Evolutionary conservation across 257 asterid genomes (phyloP).

Genomic region (Mentha longifolia): DNA sequence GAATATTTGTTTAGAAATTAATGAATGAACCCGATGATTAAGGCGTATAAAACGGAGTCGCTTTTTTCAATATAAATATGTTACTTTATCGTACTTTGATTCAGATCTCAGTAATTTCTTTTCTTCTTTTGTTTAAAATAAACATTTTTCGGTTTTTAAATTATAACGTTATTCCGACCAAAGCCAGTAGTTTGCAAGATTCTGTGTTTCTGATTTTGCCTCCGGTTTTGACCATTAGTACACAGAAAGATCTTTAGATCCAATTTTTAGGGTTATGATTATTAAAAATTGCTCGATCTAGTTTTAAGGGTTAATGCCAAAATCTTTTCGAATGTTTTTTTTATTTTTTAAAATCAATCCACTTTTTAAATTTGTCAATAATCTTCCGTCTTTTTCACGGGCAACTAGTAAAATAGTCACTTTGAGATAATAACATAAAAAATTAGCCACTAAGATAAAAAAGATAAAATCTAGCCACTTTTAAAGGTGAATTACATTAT

Average conservation of each 20-base stretch:
- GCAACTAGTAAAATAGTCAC: too few relatives aligned
- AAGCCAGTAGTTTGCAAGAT: slow-evolving; percentile 35
- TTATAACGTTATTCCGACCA: slow-evolving; percentile 24
- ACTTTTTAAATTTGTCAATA: too few relatives aligned
- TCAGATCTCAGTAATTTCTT: not conserved
- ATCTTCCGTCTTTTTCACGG: too few relatives aligned
- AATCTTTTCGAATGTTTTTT: too few relatives aligned
- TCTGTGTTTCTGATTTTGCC: slow-evolving; percentile 37
- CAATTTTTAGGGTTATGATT: not conserved
- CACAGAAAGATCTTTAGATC: slow-evolving; percentile 30
- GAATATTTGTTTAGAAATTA: not conserved
- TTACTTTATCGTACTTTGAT: slow-evolving; percentile 36
- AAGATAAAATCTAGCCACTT: too few relatives aligned
- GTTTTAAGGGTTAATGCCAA: too few relatives aligned
- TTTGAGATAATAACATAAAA: too few relatives aligned
- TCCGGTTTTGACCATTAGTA: slow-evolving; percentile 34
- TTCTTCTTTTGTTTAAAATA: not conserved
- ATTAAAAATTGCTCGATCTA: too few relatives aligned
- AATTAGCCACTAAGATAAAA: too few relatives aligned
- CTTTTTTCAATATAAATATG: slow-evolving; percentile 33
- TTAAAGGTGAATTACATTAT: too few relatives aligned
- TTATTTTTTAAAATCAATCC: too few relatives aligned
- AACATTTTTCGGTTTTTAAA: not conserved
- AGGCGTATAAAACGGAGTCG: slow-evolving; percentile 53
- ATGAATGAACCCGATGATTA: slow-evolving; percentile 37